A percentile compares a stretch with the other conserved stretches of the same genome.
Conservation (phyloP, 805 yeast genomes). For the Hanseniaspora guilliermondii region DNA sequence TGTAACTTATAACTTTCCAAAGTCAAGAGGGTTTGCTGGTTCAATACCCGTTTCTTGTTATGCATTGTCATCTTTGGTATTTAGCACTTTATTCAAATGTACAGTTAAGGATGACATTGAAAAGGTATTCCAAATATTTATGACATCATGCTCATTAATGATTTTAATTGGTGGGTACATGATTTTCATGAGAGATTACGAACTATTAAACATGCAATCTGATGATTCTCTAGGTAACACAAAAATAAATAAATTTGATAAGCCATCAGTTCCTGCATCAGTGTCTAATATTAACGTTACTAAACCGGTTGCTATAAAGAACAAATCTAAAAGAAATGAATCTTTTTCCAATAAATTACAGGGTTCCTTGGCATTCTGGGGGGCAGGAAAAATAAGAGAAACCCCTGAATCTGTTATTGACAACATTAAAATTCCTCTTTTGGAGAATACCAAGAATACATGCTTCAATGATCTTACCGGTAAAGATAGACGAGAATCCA, state of each 20-base stretch:
- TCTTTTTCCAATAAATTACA: conserved; percentile 22
- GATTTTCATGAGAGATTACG: conserved; percentile 5
- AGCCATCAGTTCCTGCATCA: not conserved
- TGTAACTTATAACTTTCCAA: conserved; percentile 49
- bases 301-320: conserved; percentile 17
- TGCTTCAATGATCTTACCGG: not conserved
- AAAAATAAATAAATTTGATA: not conserved
- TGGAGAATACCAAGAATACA: not conserved
- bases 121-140: conserved; percentile 44
- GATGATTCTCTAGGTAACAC: not conserved
- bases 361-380: conserved; percentile 23
- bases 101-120: conserved; percentile 42
- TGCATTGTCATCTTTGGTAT: conserved; percentile 59
- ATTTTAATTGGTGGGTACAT: conserved; percentile 24
- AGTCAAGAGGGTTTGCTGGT: conserved; percentile 57
- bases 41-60: conserved; percentile 56
- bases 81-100: conserved; percentile 44
- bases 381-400: conserved; percentile 20
- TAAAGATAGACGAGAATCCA: not conserved
- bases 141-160: conserved; percentile 35
- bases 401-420: conserved; percentile 8
- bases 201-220: not conserved
- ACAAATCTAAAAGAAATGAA: conserved; percentile 15
- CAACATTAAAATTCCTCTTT: not conserved
- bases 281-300: not conserved